phyloP scores from a whole-genome alignment of 192 early-diverging fungal species.

The Backusella morwellensis region DNA sequence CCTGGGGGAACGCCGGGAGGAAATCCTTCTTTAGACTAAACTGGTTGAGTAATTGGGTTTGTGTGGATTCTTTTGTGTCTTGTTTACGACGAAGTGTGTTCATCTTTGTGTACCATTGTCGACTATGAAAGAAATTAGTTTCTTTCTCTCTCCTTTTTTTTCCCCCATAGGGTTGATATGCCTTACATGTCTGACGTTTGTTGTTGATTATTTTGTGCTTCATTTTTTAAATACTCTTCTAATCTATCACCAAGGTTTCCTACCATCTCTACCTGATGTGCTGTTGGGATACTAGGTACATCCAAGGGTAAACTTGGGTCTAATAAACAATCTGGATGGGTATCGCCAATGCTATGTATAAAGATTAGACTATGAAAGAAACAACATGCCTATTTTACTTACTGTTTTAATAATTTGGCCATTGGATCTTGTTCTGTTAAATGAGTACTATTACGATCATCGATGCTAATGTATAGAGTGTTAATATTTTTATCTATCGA shows the following conservation, averaged over 20 bases:
- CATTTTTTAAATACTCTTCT: slow-evolving; percentile 46
- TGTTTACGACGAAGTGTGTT: slow-evolving; percentile 14
- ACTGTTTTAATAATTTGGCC: slow-evolving; percentile 15
- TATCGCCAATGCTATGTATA: slow-evolving; percentile 46
- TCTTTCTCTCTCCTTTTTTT: too few relatives aligned
- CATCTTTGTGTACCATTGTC: slow-evolving; percentile 24
- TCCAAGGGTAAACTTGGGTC: slow-evolving; percentile 42
- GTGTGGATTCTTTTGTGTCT: background rate
- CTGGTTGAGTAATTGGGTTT: slow-evolving; percentile 28
- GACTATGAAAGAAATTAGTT: background rate
- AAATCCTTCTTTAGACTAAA: slow-evolving; percentile 54
- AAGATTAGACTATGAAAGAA: background rate
- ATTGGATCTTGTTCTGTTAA: slow-evolving; percentile 10
- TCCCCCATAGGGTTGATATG: too few relatives aligned
- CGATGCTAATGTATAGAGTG: background rate
- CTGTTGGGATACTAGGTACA: slow-evolving; percentile 20
- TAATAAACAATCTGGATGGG: slow-evolving; percentile 60
- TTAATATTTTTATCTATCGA: too few relatives aligned
- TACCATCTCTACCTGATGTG: slow-evolving; percentile 17
- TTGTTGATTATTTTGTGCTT: slow-evolving; percentile 28
- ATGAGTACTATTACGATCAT: background rate
- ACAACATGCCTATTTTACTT: background rate
- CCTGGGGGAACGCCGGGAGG: slow-evolving; percentile 43
- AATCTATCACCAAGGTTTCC: slow-evolving; percentile 40
- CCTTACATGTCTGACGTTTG: slow-evolving; percentile 26